These are phyloP conservation scores for Waitea zeae DNA, from an alignment of 1,284 basidiomycete species.

Conservation along the genomic window DNA sequence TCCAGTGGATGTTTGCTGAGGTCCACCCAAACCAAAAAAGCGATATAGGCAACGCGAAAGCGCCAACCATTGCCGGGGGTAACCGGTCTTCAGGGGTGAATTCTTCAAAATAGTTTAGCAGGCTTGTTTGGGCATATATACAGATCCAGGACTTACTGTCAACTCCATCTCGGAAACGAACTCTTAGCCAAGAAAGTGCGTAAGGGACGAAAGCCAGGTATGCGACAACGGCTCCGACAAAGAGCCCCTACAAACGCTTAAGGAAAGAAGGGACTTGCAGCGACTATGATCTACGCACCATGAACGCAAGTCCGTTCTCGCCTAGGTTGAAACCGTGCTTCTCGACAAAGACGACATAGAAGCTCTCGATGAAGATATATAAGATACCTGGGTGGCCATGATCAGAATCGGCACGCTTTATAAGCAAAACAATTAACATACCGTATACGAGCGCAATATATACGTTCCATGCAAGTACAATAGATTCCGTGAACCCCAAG, in stretches of 20 bases:
- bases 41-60: slow-evolving; percentile 19
- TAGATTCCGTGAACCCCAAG: slow-evolving; percentile 22
- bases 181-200: slow-evolving; percentile 1
- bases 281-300: slow-evolving; percentile 10
- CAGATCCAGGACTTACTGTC: slow-evolving; percentile 14
- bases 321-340: slow-evolving; percentile 19
- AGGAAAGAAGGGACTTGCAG: too few relatives aligned
- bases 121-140: too few relatives aligned
- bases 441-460: slow-evolving; percentile 26
- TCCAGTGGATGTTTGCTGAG: slow-evolving; percentile 15
- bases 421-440: slow-evolving; percentile 10
- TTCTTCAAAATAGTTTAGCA: too few relatives aligned
- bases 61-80: slow-evolving; percentile 18
- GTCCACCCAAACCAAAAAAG: slow-evolving; percentile 28
- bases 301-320: slow-evolving; percentile 25
- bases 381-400: slow-evolving; percentile 5
- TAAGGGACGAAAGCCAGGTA: slow-evolving; percentile 9
- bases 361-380: slow-evolving; percentile 17
- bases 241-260: slow-evolving; percentile 17
- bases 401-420: slow-evolving; percentile 1
- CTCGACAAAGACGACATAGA: slow-evolving; percentile 16
- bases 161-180: slow-evolving; percentile 9
- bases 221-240: slow-evolving; percentile 14
- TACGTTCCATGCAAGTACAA: slow-evolving; percentile 20
- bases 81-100: slow-evolving; percentile 25